Evolutionary conservation across 345 rosid genomes (phyloP).

Genomic region (Salix purpurea): DNA sequence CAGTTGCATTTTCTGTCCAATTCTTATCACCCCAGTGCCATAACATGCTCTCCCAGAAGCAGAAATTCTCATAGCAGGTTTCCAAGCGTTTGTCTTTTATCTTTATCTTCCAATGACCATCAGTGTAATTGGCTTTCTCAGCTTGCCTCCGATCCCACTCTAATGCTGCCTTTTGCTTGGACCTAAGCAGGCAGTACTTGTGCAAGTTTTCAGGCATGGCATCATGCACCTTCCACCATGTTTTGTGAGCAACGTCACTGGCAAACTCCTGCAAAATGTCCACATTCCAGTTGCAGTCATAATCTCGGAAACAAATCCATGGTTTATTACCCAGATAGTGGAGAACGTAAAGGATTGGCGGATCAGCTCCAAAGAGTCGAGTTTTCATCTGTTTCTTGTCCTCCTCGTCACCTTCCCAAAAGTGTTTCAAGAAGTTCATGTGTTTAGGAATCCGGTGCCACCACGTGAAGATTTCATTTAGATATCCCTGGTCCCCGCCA

Average conservation of each 20-base stretch:
- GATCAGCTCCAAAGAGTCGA: constrained; percentile 69
- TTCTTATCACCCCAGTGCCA: constrained; percentile 90
- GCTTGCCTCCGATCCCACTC: constrained; percentile 91
- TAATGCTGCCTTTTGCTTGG: constrained; percentile 79
- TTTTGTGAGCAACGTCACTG: constrained; percentile 67
- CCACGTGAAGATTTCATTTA: constrained; percentile 92
- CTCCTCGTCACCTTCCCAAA: constrained; percentile 83
- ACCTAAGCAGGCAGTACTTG: constrained; percentile 62
- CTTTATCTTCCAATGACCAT: constrained; percentile 82
- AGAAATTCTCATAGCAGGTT: constrained; percentile 66
- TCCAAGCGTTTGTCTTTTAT: constrained; percentile 60
- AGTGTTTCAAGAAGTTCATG: constrained; percentile 93
- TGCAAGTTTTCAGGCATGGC: constrained; percentile 71
- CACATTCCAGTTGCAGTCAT: constrained; percentile 95
- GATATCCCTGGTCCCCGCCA: constrained; percentile 90
- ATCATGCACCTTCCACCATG: constrained; percentile 88
- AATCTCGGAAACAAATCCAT: constrained; percentile 87
- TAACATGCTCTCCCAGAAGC: constrained; percentile 88
- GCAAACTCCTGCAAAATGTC: constrained; percentile 74
- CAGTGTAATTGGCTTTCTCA: constrained; percentile 62
- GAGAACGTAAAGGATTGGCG: constrained; percentile 74
- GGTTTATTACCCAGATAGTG: constrained; percentile 85
- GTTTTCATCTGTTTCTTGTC: constrained; percentile 69
- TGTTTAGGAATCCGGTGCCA: constrained; percentile 93
- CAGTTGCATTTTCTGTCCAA: constrained; percentile 55